These are phyloP conservation scores for Pisolithus microcarpus DNA, from an alignment of 768 basidiomycete genomes.

Conservation along the genomic window DNA sequence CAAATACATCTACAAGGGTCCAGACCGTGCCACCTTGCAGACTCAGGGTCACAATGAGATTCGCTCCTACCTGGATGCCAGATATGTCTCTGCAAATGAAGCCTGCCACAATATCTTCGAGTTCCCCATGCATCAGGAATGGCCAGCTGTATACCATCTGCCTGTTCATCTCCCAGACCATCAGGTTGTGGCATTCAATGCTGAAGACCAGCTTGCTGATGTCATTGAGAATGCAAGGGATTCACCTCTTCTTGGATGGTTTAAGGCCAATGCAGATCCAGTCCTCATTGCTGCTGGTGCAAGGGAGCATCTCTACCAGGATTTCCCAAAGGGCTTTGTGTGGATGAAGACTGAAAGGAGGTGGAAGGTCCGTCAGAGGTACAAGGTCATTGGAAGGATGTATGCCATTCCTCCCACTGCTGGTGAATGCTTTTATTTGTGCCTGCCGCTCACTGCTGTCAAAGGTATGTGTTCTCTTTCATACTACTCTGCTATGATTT, in stretches of 20 bases:
- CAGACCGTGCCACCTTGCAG: slow-evolving; percentile 33
- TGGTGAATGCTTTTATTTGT: slow-evolving; percentile 36
- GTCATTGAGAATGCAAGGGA: slow-evolving; percentile 14
- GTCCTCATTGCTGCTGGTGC: slow-evolving; percentile 4
- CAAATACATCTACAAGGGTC: slow-evolving; percentile 38
- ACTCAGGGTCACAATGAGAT: slow-evolving; percentile 29
- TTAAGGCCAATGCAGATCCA: slow-evolving; percentile 22
- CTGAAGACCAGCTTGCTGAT: slow-evolving; percentile 20
- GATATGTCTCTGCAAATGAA: slow-evolving; percentile 34
- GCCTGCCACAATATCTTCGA: slow-evolving; percentile 31
- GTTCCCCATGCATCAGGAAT: slow-evolving; percentile 24
- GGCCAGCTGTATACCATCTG: slow-evolving; percentile 33
- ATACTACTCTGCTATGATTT: background rate
- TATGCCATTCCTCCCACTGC: slow-evolving; percentile 17
- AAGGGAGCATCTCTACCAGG: slow-evolving; percentile 23
- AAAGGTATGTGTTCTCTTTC: slow-evolving; percentile 15
- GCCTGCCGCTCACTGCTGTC: slow-evolving; percentile 32
- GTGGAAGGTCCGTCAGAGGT: slow-evolving; percentile 14
- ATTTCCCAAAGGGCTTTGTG: slow-evolving; percentile 27
- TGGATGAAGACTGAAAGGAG: slow-evolving; percentile 13
- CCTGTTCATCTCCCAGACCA: slow-evolving; percentile 37
- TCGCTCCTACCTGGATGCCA: slow-evolving; percentile 26
- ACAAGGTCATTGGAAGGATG: slow-evolving; percentile 27
- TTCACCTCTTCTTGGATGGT: slow-evolving; percentile 26
- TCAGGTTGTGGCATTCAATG: slow-evolving; percentile 31